Conservation (phyloP, 108 stramenopile species). For the Seminavis robusta region DNA sequence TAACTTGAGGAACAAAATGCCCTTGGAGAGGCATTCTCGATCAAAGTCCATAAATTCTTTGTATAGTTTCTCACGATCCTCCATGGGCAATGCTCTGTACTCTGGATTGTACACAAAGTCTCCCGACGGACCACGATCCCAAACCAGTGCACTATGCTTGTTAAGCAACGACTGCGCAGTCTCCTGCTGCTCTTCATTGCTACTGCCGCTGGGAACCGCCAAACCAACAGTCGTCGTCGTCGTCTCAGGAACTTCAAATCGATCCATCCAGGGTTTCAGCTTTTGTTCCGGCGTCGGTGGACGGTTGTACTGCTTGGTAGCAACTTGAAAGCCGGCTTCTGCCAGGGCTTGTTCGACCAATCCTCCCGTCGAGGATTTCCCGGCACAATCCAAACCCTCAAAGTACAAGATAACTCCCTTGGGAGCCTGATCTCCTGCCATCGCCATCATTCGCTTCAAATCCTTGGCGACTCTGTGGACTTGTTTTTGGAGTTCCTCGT, state of each 20-base stretch:
- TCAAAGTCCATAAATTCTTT: constrained; percentile 69
- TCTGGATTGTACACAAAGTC: constrained; percentile 54
- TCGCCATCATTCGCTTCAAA: constrained; percentile 28
- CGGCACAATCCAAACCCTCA: constrained; percentile 76
- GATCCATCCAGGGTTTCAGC: constrained; percentile 69
- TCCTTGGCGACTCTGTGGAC: constrained; percentile 26
- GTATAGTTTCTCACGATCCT: constrained; percentile 43
- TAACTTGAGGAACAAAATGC: constrained; percentile 65
- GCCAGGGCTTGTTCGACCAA: constrained; percentile 52
- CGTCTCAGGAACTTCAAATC: constrained; percentile 57
- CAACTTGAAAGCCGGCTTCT: constrained; percentile 50
- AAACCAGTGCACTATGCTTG: constrained; percentile 38
- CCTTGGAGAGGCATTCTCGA: constrained; percentile 41
- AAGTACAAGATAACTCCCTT: constrained; percentile 74
- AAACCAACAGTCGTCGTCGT: no score
- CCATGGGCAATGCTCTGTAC: constrained; percentile 28
- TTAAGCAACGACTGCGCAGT: no score
- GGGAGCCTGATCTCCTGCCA: constrained; percentile 49
- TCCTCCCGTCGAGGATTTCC: constrained; percentile 66
- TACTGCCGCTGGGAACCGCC: constrained; percentile 20
- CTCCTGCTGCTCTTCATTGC: constrained; percentile 5
- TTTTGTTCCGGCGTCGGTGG: constrained; percentile 74
- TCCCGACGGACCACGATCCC: constrained; percentile 69
- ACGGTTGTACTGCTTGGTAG: constrained; percentile 64
- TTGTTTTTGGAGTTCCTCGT: constrained; percentile 30